These are phyloP conservation scores for Solanum microdontum DNA, from an alignment of 257 asterid species.

Conservation along the genomic window DNA sequence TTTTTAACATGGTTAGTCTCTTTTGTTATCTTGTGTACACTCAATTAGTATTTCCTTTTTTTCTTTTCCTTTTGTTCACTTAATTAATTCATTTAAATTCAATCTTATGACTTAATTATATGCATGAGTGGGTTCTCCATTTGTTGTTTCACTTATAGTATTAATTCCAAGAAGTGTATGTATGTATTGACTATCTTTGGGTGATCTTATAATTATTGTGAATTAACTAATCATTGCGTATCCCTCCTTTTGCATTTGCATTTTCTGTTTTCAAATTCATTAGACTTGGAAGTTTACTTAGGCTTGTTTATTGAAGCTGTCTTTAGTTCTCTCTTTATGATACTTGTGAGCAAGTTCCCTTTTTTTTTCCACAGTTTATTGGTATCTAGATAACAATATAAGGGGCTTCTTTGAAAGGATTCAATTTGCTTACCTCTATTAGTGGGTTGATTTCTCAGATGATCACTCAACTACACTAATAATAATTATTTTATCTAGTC, in stretches of 20 bases:
- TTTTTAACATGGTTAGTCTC: slow-evolving; percentile 56
- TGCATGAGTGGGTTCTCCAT: background rate
- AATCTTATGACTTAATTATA: background rate
- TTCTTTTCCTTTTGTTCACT: background rate
- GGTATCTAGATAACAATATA: background rate
- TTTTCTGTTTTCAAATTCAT: background rate
- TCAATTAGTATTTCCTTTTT: too few species aligned
- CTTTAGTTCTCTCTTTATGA: background rate
- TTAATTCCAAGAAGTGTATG: background rate
- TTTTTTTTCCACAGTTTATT: too few species aligned
- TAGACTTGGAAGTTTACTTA: background rate
- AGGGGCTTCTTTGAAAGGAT: background rate
- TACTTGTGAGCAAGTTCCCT: background rate
- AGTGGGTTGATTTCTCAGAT: background rate
- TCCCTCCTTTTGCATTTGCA: background rate
- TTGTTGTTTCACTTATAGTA: background rate
- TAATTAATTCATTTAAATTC: too few species aligned
- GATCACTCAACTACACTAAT: background rate
- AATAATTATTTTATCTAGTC: too few species aligned
- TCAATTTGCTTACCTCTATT: background rate
- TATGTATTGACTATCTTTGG: background rate
- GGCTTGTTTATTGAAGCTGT: background rate
- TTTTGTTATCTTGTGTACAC: too few species aligned
- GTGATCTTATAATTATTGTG: background rate
- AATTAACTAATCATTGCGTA: background rate